Evolutionary conservation across 2,329 filamentous ascomycete genomes (phyloP), one percentile per base, ranked within the genome.

Genomic region (Septoria linicola): DNA sequence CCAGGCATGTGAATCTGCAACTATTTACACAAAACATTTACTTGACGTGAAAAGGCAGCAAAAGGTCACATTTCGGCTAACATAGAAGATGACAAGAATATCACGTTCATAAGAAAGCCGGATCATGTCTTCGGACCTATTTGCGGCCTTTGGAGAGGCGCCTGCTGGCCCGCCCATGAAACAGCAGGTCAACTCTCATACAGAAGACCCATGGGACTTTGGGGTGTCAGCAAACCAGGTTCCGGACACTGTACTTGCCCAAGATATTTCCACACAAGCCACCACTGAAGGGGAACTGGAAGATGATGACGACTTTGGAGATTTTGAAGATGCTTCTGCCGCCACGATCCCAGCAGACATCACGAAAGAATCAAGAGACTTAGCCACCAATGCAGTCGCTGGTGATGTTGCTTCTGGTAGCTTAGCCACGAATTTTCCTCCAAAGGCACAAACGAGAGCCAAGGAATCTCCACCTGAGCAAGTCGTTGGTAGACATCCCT

Each of bases 51-150:
- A 27, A 5, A 27, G 5, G 10, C 23, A 27, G 23, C 23, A 27
- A 10, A 27, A 27, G 10, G 5, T 10, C 23, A 27, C 10, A 10
- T 27, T n/a, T n/a, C n/a, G n/a, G 23, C 23, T 27, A 10, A 27
- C 23, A 10, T 5, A 27, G 23, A 27, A 27, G 10, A 27, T 27
- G 23, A 10, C 10, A 10, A 27, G 5, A 10, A 27, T 5, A 27
- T 27, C 23, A 5, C 23, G 23, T 10, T 27, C 10, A 5, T 27
- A 10, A 27, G 5, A 27, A 27, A 5, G 5, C 5, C 23, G 5
- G 10, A 16, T n/a, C 16, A 80, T 80, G 78, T 80, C 78, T 43
- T 73, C 75, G 49, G 78, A 81, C 59, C 69, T 81, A 17, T 71
- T 78, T 39, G 76, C 76, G 52, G 78, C 74, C 53, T 81, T 81